Evolutionary conservation across 2,329 filamentous ascomycete species (phyloP), one percentile per base, ranked within the genome.

Genomic region (Domatiomyces catenatus): DNA sequence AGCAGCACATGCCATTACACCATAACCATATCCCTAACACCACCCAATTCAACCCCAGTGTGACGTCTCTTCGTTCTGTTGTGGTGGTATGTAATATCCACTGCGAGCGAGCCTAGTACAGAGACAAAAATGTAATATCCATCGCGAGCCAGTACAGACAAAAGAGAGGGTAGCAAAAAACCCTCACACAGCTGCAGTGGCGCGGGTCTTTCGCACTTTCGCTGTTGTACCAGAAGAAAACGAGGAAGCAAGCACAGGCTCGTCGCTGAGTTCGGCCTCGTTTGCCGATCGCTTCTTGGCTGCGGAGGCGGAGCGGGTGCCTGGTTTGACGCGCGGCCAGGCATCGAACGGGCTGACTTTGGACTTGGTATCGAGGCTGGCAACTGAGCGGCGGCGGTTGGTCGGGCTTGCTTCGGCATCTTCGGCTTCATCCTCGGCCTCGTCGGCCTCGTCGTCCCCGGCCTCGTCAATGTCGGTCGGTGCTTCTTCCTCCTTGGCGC

Each of bases 381-480:
- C 19, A 39, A 20, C 22, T n/a, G 17, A 24, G 22, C 24, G 26
- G 22, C 24, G 26, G 18, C 18, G 17, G 15, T 32, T 44, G 28
- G 22, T 47, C 22, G 22, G 22, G 6, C 22, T 24, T 24, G 3
- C 6, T 18, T 52, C 47, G 28, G 44, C 39, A n/a, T 28, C 26
- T 18, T 50, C 44, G 22, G 19, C 36, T 22, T 46, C 46, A 42
- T 49, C 36, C 4, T 20, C 28, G 42, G 20, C 42, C 20, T 44
- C 20, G n/a, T 22, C 44, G 46, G 54, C 48, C 19, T 32, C 50
- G 19, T 52, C 47, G 8, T 32, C 42, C 42, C 24, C 42, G 2
- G 52, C 39, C 6, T 59, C 66, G 53, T 78, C 76, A 20, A 79
- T 73, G 56, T 79, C 75, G 3, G 75, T 79, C 15, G 69, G 59